These are phyloP conservation scores for Dinochytrium kinnereticum DNA, from an alignment of 371 early-diverging fungal species.

Conservation along the genomic window DNA sequence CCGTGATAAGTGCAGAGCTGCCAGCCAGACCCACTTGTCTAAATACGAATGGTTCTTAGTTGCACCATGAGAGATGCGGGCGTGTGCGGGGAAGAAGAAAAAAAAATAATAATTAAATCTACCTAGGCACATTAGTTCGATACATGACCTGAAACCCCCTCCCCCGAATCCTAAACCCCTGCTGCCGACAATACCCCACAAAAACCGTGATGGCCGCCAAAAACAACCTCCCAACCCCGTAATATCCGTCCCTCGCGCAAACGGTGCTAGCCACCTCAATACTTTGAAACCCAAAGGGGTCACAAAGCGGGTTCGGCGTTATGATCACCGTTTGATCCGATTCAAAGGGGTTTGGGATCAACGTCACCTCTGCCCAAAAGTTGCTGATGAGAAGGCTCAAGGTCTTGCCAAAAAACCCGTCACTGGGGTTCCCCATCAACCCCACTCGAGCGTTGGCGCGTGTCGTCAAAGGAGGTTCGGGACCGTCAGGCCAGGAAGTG, in stretches of 20 bases:
- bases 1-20: conserved; percentile 69
- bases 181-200: conserved; percentile 50
- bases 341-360: conserved; percentile 57
- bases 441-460: conserved; percentile 70
- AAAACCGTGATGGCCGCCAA: conserved; percentile 69
- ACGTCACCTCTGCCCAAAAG: conserved; percentile 66
- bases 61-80: not conserved
- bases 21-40: conserved; percentile 77
- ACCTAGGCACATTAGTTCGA: conserved; percentile 70
- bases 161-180: conserved; percentile 46
- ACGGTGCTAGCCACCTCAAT: conserved; percentile 46
- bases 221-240: conserved; percentile 63
- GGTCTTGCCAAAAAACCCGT: conserved; percentile 72
- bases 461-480: conserved; percentile 41
- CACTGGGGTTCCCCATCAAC: conserved; percentile 74
- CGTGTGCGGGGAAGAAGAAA: not conserved
- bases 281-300: conserved; percentile 53
- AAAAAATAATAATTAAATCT: not conserved
- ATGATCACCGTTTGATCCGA: conserved; percentile 50
- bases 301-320: conserved; percentile 53
- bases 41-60: not conserved
- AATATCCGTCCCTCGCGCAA: conserved; percentile 62
- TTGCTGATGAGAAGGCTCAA: conserved; percentile 69
- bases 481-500: not conserved
- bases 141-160: conserved; percentile 62